Conservation (phyloP, 2,329 filamentous ascomycete genomes). For the Sporothrix humicola region DNA sequence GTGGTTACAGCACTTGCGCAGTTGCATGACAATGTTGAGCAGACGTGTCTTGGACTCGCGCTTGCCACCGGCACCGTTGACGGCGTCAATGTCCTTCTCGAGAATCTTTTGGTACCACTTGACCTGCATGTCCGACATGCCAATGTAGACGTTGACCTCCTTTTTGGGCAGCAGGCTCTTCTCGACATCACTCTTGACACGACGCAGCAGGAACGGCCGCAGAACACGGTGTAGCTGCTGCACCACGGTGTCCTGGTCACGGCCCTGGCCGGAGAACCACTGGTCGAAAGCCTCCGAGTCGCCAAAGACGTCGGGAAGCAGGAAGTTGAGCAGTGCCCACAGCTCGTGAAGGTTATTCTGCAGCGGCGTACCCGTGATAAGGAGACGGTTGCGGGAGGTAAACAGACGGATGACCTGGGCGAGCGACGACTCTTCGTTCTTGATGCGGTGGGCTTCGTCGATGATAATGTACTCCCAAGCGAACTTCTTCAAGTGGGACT, state of each 20-base stretch:
- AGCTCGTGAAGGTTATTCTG: slow-evolving; percentile 98
- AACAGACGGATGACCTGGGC: slow-evolving; percentile 97
- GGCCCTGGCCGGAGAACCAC: slow-evolving; percentile 92
- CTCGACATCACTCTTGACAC: slow-evolving; percentile 97
- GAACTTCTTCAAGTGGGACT: slow-evolving; percentile 93
- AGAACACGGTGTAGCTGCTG: slow-evolving; percentile 94
- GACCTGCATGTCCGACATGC: slow-evolving; percentile 99
- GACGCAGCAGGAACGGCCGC: slow-evolving; percentile 89
- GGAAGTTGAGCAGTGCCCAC: slow-evolving; percentile 95
- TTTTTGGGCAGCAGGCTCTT: slow-evolving; percentile 98
- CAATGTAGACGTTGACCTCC: slow-evolving; percentile 94
- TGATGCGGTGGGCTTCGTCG: slow-evolving; percentile 97
- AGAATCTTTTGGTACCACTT: slow-evolving; percentile 99
- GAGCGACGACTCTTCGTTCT: slow-evolving; percentile 97
- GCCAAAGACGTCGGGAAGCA: slow-evolving; percentile 97
- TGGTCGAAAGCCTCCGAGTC: slow-evolving; percentile 96
- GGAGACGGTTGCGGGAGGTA: slow-evolving; percentile 89
- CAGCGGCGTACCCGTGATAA: slow-evolving; percentile 95
- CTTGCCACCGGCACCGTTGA: slow-evolving; percentile 95
- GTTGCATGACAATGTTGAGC: slow-evolving; percentile 98
- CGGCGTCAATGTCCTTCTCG: slow-evolving; percentile 98
- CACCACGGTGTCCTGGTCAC: slow-evolving; percentile 93
- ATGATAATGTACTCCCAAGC: slow-evolving; percentile 99
- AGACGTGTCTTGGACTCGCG: slow-evolving; percentile 96
- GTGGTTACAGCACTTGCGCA: slow-evolving; percentile 98